Base-by-base conservation (phyloP, 345 rosid species). In the Draba incana region DNA sequence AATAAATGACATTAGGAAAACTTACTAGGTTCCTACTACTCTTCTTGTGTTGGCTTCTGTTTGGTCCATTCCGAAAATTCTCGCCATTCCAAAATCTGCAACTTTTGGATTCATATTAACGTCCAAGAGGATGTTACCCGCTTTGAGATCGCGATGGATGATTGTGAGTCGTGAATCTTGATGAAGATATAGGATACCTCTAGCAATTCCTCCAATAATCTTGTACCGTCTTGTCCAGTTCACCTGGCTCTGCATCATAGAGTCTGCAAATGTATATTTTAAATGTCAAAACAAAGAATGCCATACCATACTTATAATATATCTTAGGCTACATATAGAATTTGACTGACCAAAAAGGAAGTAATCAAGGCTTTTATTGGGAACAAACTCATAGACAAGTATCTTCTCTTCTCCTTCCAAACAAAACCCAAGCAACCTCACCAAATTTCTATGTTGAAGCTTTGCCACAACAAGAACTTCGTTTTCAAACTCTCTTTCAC, bases 21-120 rank as follows among this genome's bases (percentile, higher is more conserved):
- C 75, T 70, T 80, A 85, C 92, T 57, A 77, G 38, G 92, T 80
- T 14, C 78, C 88, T 0, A 75, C 81, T 24, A 81, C 59, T 58
- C 81, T 79, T 44, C 8, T 44, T 0, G 84, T 84, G 14, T 69
- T 75, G 6, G 68, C 84, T 61, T 76, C 70, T 14, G 63, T 58
- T 45, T 84, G 59, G 28, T 74, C 76, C 25, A 41, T 67, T 3
- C 63, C 57, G 41, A 80, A 82, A 35, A 80, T 78, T 58, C 67
- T 68, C 0, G 84, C 88, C 77, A 63, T 76, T 53, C 80, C 85
- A 38, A 84, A 84, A 51, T 78, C 83, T 3, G 69, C 81, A 54
- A 84, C 68, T 56, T 71, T 81, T 0, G 85, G 81, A n/a, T 80
- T 80, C 50, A 80, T 57, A 52, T 76, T 62, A 33, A 64, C 50